Base-by-base conservation (phyloP, 176 grass and related monocot genomes). In the Urochloa ruziziensis region DNA sequence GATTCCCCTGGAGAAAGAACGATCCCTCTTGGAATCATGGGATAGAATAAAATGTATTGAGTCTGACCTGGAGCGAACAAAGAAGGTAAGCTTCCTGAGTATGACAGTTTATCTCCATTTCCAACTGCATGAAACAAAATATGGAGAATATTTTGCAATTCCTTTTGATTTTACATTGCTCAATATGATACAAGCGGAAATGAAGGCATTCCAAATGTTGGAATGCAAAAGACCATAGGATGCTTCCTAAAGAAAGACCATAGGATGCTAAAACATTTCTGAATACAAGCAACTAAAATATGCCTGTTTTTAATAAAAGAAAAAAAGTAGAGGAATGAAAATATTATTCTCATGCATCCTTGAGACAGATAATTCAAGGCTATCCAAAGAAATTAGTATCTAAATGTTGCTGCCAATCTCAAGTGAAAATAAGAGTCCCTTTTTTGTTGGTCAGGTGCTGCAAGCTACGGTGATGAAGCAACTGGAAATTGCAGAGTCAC, bases 21-120 rank as follows among this genome's bases (percentile, higher is more conserved):
- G 56, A 21, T 71, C 87, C 61, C 78, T 97, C 21, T 67, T 91
- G 42, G 94, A 97, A 24, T 97, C 90, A 47, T 97, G 94, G 94
- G 30, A 92, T 28, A 86, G 94, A 62, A 97, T 97, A 70, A 97
- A 97, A 78, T 86, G 63, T 27, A 87, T 97, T 2, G 94, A 94
- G 46, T 83, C 82, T 77, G 94, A 97, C 17, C 94, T 97, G 5
- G 94, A 92, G 19, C 88, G 85, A 61, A 97, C 94, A 19, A 97
- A 94, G 75, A 92, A 87, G 68, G 94, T 97, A 88, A 85, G 57
- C 3, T 14, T 74, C 0, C n/a, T 77, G 49, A 43, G 9, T 54
- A 18, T 29, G 57, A 37, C 2, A 33, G 23, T 32, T 24, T 61
- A 35, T 77, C 11, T 82, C 47, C 59, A 49, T 67, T 69, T 60